Percentiles rank a stretch among this genome's conserved stretches.
These are phyloP conservation scores for Wallacemonas sp. DNA, from an alignment of 208 protist species.

Conservation along the genomic window DNA sequence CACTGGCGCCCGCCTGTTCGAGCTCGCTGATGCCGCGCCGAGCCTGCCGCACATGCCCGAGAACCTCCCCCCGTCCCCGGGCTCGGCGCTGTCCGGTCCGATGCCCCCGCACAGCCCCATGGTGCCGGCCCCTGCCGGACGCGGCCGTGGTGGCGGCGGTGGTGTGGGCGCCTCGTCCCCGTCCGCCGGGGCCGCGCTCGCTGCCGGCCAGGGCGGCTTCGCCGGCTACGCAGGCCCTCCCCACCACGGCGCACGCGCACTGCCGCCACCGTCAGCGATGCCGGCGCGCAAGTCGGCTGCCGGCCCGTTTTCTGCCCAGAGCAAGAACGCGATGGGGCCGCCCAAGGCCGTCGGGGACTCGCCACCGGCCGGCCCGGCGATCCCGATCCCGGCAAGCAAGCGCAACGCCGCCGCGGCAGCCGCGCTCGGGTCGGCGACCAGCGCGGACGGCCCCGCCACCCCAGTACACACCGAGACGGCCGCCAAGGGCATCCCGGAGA, in stretches of 20 bases:
- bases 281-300: background rate
- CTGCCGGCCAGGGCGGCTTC: conserved; percentile 8
- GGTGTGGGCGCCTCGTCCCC: conserved; percentile 14
- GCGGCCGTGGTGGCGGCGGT: conserved; percentile 23
- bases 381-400: conserved; percentile 45
- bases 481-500: conserved; percentile 1
- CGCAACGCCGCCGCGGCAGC: conserved; percentile 22
- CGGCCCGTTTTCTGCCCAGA: background rate
- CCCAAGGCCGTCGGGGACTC: conserved; percentile 15
- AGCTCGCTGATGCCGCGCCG: conserved; percentile 37
- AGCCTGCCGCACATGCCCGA: conserved; percentile 12
- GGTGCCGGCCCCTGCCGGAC: conserved; percentile 28
- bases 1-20: conserved; percentile 50
- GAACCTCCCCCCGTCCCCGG: conserved; percentile 2
- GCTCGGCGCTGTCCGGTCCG: background rate
- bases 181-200: conserved; percentile 22
- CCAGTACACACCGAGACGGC: background rate
- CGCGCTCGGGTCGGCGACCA: background rate
- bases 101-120: conserved; percentile 19
- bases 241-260: background rate
- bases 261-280: background rate
- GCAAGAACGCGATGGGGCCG: conserved; percentile 11
- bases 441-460: background rate
- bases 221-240: background rate
- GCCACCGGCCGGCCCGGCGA: conserved; percentile 20